Evolutionary conservation across 2,329 filamentous ascomycete genomes (phyloP).

Genomic region (Spiromastix sp.): DNA sequence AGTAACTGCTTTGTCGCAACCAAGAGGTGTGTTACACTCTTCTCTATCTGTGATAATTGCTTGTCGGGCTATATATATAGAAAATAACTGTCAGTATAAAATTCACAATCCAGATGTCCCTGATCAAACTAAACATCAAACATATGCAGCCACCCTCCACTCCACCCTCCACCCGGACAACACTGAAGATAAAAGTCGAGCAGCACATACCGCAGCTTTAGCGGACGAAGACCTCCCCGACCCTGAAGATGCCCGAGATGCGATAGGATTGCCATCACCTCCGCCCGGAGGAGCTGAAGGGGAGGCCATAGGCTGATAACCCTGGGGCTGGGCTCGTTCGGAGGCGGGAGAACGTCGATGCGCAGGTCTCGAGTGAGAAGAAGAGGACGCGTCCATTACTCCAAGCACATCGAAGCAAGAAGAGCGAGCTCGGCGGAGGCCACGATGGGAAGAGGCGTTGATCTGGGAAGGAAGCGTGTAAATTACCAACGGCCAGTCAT

Average conservation of each 20-base stretch:
- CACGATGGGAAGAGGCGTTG: not conserved
- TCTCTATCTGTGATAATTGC: constrained; percentile 92
- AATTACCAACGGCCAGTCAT: too few species aligned
- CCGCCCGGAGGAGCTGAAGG: constrained; percentile 40
- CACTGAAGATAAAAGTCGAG: constrained; percentile 2
- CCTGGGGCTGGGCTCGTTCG: constrained; percentile 46
- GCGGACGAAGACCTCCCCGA: constrained; percentile 52
- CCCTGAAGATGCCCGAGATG: constrained; percentile 54
- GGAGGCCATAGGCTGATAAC: constrained; percentile 18
- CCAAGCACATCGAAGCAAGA: too few species aligned
- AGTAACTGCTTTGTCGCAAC: constrained; percentile 96
- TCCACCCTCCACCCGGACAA: not conserved
- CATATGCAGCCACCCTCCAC: not conserved
- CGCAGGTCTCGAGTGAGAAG: constrained; percentile 29
- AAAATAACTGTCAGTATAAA: not conserved
- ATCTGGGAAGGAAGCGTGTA: too few species aligned
- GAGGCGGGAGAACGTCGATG: constrained; percentile 55
- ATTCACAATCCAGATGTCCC: not conserved
- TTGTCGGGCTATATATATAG: constrained; percentile 57
- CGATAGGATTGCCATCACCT: constrained; percentile 46
- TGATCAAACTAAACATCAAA: not conserved
- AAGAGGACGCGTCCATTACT: constrained; percentile 5
- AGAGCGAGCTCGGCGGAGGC: not conserved
- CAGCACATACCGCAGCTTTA: constrained; percentile 47
- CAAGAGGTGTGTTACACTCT: constrained; percentile 93